Conservation (phyloP, 345 rosid genomes). For the Dovyalis caffra region DNA sequence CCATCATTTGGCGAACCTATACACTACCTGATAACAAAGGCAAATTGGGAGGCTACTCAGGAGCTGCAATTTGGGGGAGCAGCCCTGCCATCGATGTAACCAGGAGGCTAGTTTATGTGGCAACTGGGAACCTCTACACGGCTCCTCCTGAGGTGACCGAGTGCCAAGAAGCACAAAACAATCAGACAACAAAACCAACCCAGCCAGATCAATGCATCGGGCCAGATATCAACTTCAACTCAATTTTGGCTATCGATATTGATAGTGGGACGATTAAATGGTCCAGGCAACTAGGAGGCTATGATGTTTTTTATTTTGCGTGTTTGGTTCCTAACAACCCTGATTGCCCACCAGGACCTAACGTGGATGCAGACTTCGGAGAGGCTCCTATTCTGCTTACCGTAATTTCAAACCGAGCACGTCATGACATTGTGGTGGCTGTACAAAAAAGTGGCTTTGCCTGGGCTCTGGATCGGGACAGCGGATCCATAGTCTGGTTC, state of each 20-base stretch:
- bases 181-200: slow-evolving; percentile 34
- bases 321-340: slow-evolving; percentile 46
- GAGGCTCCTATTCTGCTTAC: slow-evolving; percentile 44
- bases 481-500: slow-evolving; percentile 39
- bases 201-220: slow-evolving; percentile 42
- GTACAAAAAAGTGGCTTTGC: slow-evolving; percentile 51
- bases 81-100: slow-evolving; percentile 39
- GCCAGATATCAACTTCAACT: slow-evolving; percentile 32
- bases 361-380: slow-evolving; percentile 53
- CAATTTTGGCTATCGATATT: slow-evolving; percentile 31
- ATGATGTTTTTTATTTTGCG: slow-evolving; percentile 40
- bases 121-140: slow-evolving; percentile 41
- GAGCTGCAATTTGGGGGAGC: slow-evolving; percentile 53
- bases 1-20: slow-evolving; percentile 30
- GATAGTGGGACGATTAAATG: slow-evolving; percentile 35
- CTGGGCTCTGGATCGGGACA: slow-evolving; percentile 46
- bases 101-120: slow-evolving; percentile 39
- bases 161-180: slow-evolving; percentile 43
- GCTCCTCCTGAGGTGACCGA: slow-evolving; percentile 34
- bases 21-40: slow-evolving; percentile 47
- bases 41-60: slow-evolving; percentile 38
- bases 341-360: slow-evolving; percentile 51
- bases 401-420: slow-evolving; percentile 6
- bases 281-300: slow-evolving; percentile 44
- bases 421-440: slow-evolving; percentile 33